Conservation (phyloP, 257 asterid genomes). For the Solanum bulbocastanum region DNA sequence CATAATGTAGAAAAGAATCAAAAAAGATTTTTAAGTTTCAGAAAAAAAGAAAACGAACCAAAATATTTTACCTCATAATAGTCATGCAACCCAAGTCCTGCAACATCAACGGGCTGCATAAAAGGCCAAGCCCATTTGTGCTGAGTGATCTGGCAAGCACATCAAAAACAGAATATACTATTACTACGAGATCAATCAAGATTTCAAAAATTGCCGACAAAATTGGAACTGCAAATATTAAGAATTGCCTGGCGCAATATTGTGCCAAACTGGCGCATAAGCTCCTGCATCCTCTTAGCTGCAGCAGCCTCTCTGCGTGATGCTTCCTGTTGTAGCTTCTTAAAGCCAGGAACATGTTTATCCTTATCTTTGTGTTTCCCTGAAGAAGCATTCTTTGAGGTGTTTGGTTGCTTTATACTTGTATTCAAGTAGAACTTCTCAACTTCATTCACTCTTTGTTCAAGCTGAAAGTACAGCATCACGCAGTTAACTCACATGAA, state of each 20-base stretch:
- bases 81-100: constrained; percentile 86
- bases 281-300: constrained; percentile 95
- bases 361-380: constrained; percentile 58
- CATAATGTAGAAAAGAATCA: neutral
- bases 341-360: constrained; percentile 62
- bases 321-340: constrained; percentile 82
- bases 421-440: constrained; percentile 46
- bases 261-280: constrained; percentile 90
- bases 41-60: neutral
- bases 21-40: neutral
- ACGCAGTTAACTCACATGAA: neutral
- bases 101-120: constrained; percentile 96
- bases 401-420: constrained; percentile 27
- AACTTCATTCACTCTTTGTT: constrained; percentile 62
- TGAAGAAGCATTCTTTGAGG: constrained; percentile 26
- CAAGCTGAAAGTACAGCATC: constrained; percentile 42
- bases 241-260: constrained; percentile 70
- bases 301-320: constrained; percentile 87
- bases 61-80: constrained; percentile 55
- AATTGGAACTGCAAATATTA: neutral
- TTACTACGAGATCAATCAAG: neutral
- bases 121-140: constrained; percentile 98
- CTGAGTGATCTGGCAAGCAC: constrained; percentile 62
- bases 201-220: neutral
- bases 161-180: constrained; percentile 6